phyloP scores from a whole-genome alignment of 257 asterid species.

The Solanum tarapatanum region DNA sequence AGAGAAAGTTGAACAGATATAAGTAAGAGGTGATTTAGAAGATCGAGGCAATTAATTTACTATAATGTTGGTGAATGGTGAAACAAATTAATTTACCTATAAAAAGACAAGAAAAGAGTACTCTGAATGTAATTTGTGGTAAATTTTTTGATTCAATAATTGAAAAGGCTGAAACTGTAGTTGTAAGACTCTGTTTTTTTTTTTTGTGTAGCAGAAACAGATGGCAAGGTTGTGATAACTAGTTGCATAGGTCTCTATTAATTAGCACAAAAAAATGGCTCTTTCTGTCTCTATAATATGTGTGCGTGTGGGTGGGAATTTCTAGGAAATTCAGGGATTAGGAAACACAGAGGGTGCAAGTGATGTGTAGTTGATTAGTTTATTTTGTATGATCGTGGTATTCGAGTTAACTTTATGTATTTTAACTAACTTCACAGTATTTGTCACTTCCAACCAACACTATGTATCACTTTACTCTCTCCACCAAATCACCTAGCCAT shows the following conservation, averaged over 20 bases:
- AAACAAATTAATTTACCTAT: slow-evolving; percentile 1
- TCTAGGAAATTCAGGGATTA: neutral
- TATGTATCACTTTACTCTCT: fast-evolving
- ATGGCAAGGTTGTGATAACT: neutral
- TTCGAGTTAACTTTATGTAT: fast-evolving
- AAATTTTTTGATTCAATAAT: neutral
- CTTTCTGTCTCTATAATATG: neutral
- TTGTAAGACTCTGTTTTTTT: neutral
- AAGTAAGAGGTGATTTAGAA: slow-evolving; percentile 15
- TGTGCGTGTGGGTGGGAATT: neutral
- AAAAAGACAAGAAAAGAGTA: neutral
- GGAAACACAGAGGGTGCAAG: neutral
- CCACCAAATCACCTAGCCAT: fast-evolving
- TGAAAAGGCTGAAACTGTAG: neutral
- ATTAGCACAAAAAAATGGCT: neutral
- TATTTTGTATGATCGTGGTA: no score
- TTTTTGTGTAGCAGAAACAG: neutral
- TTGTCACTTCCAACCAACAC: no score
- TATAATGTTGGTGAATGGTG: slow-evolving; percentile 10
- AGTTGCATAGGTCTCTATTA: neutral
- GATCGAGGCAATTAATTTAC: slow-evolving; percentile 27
- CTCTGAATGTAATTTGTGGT: neutral
- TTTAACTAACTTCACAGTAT: fast-evolving
- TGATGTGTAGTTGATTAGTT: neutral
- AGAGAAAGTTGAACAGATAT: neutral